Percentiles rank a stretch among this genome's conserved stretches.
Conservation (phyloP, 2,329 filamentous ascomycete genomes). For the Verticillium klebahnii region DNA sequence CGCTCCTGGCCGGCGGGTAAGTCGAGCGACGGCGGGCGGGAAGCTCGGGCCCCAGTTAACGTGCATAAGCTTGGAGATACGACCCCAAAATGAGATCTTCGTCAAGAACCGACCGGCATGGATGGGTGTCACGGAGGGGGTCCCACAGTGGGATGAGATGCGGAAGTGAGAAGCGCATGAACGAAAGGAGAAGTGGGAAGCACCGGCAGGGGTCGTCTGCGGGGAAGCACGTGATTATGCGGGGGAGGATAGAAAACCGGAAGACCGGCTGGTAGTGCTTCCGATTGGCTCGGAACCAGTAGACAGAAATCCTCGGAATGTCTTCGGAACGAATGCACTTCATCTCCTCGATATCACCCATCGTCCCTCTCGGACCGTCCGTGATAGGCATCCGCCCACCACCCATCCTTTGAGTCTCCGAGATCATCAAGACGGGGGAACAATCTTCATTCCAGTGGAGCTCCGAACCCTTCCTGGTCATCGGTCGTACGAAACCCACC, state of each 20-base stretch:
- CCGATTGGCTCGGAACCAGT: neutral
- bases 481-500: neutral
- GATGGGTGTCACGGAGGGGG: constrained; percentile 14
- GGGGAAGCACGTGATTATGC: neutral
- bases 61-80: constrained; percentile 4
- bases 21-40: constrained; percentile 1
- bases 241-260: neutral
- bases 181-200: too few relatives aligned
- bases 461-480: neutral
- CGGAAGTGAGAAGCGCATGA: constrained; percentile 13
- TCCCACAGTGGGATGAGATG: constrained; percentile 20
- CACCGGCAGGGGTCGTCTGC: too few relatives aligned
- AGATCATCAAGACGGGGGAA: neutral
- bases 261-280: neutral
- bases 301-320: neutral
- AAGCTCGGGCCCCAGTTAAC: neutral
- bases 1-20: constrained; percentile 18
- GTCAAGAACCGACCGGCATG: constrained; percentile 20
- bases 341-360: neutral
- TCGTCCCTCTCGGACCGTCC: neutral
- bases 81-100: constrained; percentile 22
- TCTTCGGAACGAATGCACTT: neutral
- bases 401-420: neutral
- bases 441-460: neutral
- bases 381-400: neutral